Conservation (phyloP, 495 filamentous ascomycete species). For the Trichoderma reesei region DNA sequence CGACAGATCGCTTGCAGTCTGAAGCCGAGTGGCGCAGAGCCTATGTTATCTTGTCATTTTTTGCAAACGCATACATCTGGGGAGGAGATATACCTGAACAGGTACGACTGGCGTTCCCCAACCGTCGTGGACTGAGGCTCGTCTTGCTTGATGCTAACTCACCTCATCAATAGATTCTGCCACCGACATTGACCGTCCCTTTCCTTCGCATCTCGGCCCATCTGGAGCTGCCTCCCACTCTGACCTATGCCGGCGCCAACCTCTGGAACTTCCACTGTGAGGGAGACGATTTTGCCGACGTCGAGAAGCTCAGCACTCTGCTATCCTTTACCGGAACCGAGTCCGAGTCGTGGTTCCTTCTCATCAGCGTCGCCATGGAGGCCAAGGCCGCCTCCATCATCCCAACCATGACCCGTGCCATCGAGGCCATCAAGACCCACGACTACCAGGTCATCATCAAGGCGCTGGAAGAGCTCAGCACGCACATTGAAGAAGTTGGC, state of each 20-base stretch:
- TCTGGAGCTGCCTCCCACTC: constrained; percentile 76
- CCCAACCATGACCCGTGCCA: constrained; percentile 68
- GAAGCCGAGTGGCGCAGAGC: constrained; percentile 28
- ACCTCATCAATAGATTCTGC: constrained; percentile 40
- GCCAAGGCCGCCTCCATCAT: constrained; percentile 75
- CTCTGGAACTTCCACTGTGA: constrained; percentile 85
- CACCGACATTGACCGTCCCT: constrained; percentile 70
- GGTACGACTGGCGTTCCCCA: constrained; percentile 14
- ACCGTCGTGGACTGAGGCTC: background rate
- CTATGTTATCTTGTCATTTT: constrained; percentile 78
- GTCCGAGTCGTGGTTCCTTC: constrained; percentile 95
- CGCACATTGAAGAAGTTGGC: constrained; percentile 62
- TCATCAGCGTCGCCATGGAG: constrained; percentile 91
- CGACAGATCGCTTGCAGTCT: constrained; percentile 15
- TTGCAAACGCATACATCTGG: constrained; percentile 88
- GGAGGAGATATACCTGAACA: constrained; percentile 26
- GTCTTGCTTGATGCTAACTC: no score
- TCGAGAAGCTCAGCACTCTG: constrained; percentile 65
- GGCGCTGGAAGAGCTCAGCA: constrained; percentile 54
- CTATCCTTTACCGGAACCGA: constrained; percentile 84
- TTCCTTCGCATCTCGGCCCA: constrained; percentile 63
- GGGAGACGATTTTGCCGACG: constrained; percentile 51
- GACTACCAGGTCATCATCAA: constrained; percentile 51
- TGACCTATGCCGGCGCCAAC: constrained; percentile 78
- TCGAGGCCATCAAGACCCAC: constrained; percentile 50